Percentiles rank a stretch among this genome's conserved stretches.
These are phyloP conservation scores for Amanita brunnescens DNA, from an alignment of 768 basidiomycete species.

Conservation along the genomic window DNA sequence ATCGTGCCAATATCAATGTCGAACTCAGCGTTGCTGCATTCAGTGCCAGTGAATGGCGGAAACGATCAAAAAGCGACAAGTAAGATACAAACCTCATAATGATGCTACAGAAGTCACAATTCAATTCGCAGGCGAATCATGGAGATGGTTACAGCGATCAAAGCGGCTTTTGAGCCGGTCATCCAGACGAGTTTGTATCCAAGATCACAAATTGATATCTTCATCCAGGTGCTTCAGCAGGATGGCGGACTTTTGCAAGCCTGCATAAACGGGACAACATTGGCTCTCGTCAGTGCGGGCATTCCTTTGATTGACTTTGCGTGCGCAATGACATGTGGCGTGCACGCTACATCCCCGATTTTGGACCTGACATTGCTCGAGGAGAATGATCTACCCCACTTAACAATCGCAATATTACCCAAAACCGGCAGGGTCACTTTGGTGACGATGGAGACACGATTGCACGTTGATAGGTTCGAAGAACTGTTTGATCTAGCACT, in stretches of 20 bases:
- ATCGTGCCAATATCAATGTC: conserved; percentile 84
- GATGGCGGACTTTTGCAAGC: conserved; percentile 90
- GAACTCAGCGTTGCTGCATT: conserved; percentile 85
- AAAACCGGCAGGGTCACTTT: conserved; percentile 79
- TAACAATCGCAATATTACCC: conserved; percentile 88
- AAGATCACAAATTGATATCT: conserved; percentile 90
- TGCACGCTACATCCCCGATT: conserved; percentile 72
- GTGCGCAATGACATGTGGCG: conserved; percentile 82
- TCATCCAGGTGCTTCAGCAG: conserved; percentile 86
- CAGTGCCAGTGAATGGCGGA: conserved; percentile 73
- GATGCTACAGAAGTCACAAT: conserved; percentile 5
- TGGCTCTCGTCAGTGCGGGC: conserved; percentile 85
- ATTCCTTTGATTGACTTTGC: conserved; percentile 89
- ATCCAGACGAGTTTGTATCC: conserved; percentile 88
- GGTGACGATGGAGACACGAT: conserved; percentile 88
- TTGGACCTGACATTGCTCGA: conserved; percentile 86
- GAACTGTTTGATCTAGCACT: conserved; percentile 77
- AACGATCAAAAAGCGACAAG: conserved; percentile 80
- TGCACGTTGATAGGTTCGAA: conserved; percentile 88
- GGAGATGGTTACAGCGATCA: conserved; percentile 81
- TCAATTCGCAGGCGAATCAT: conserved; percentile 59
- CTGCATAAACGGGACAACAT: conserved; percentile 90
- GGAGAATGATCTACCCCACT: conserved; percentile 82
- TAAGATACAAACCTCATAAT: conserved; percentile 30
- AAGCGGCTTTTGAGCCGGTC: conserved; percentile 94